Evolutionary conservation across 805 yeast genomes (phyloP).

Genomic region (Suhomyces xylopsoci): DNA sequence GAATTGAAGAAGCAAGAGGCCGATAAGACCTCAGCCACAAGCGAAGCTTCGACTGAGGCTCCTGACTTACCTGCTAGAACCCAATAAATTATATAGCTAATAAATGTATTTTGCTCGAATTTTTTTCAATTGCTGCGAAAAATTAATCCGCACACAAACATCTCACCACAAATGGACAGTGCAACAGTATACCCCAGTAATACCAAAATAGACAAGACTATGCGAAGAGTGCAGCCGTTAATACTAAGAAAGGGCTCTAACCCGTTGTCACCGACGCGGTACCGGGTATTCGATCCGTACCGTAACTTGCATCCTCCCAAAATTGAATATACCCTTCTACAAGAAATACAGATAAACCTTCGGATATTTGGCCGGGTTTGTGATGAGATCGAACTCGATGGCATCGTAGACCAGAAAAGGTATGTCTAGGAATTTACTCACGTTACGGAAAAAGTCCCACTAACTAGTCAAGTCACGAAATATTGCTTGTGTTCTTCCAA

Average conservation of each 20-base stretch:
- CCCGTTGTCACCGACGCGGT: not conserved
- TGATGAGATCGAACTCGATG: not conserved
- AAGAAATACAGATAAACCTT: not conserved
- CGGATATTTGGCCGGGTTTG: not conserved
- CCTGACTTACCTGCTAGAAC: not conserved
- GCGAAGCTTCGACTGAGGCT: not conserved
- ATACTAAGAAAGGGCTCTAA: not conserved
- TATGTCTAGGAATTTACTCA: not conserved
- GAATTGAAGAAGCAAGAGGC: conserved; percentile 46
- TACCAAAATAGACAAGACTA: not conserved
- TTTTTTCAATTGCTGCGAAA: not conserved
- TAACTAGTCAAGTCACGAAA: not conserved
- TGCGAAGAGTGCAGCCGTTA: not conserved
- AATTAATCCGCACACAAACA: conserved; percentile 4
- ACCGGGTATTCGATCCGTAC: not conserved
- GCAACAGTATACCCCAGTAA: not conserved
- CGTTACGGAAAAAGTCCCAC: not conserved
- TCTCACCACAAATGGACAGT: not conserved
- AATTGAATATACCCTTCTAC: not conserved
- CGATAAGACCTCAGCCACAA: not conserved
- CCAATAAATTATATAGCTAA: not conserved
- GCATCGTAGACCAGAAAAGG: not conserved
- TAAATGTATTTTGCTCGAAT: not conserved
- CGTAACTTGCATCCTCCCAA: not conserved
- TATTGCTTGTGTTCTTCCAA: not conserved